phyloP scores from a whole-genome alignment of 2,329 filamentous ascomycete genomes.

The Hymenoscyphus infarciens region DNA sequence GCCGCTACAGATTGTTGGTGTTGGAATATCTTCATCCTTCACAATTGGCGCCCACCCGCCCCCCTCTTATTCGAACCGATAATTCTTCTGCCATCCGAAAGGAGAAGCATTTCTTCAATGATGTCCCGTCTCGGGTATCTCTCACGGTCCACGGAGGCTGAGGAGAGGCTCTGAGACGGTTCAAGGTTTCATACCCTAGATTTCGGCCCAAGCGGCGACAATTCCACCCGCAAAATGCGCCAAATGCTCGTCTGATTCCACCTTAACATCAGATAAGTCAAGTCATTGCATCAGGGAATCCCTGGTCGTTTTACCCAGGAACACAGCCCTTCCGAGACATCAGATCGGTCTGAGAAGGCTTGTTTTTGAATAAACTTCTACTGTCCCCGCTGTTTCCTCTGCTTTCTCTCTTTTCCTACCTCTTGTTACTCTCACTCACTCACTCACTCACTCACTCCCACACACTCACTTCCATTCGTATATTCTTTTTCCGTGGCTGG shows the following conservation, averaged over 20 bases:
- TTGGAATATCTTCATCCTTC: constrained; percentile 2
- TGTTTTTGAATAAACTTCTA: neutral
- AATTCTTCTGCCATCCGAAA: neutral
- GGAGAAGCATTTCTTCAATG: neutral
- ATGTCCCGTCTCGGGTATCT: neutral
- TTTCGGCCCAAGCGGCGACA: constrained; percentile 1
- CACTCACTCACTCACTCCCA: neutral
- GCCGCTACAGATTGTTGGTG: neutral
- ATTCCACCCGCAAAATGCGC: neutral
- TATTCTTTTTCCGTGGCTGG: constrained; percentile 15
- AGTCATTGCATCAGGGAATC: neutral
- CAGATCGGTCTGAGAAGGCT: neutral
- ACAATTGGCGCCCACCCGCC: neutral
- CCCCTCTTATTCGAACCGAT: neutral
- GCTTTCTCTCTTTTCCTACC: constrained; percentile 1
- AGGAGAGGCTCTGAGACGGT: constrained; percentile 1
- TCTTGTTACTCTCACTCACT: constrained; percentile 6
- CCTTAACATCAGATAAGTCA: constrained; percentile 2
- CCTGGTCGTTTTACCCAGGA: neutral
- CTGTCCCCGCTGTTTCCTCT: neutral
- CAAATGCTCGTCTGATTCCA: neutral
- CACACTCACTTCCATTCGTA: constrained; percentile 10
- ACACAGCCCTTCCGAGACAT: neutral
- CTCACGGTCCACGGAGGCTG: neutral
- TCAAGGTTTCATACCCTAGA: constrained; percentile 5